phyloP scores from a whole-genome alignment of 371 early-diverging fungal species.

The Batrachochytrium dendrobatidis region DNA sequence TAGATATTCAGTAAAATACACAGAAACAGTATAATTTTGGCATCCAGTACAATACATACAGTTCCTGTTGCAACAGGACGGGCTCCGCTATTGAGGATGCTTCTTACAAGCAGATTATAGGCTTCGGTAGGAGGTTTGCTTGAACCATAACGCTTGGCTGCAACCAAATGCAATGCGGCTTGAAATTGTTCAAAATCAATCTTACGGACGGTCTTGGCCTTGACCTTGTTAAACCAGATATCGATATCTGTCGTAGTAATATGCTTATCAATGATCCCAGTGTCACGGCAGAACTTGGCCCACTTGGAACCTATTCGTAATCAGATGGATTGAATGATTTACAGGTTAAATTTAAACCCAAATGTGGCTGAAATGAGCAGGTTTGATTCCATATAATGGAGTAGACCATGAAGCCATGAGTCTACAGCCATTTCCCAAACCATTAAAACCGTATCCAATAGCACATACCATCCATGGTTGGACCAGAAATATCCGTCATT shows the following conservation, averaged over 20 bases:
- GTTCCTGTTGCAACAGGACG: slow-evolving; percentile 24
- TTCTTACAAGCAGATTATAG: slow-evolving; percentile 16
- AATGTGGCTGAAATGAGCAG: not conserved
- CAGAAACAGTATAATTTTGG: not conserved
- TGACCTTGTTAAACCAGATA: slow-evolving; percentile 44
- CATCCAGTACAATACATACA: slow-evolving; percentile 7
- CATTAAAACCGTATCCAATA: too few relatives aligned
- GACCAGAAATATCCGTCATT: slow-evolving; percentile 10
- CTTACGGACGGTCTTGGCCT: slow-evolving; percentile 33
- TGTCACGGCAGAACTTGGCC: slow-evolving; percentile 40
- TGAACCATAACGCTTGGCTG: slow-evolving; percentile 27
- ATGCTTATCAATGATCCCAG: slow-evolving; percentile 29
- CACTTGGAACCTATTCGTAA: slow-evolving; percentile 27
- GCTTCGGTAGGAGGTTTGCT: slow-evolving; percentile 19
- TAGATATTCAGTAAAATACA: not conserved
- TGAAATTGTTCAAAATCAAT: slow-evolving; percentile 31
- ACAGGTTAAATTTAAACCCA: not conserved
- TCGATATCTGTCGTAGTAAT: slow-evolving; percentile 41
- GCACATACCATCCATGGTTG: slow-evolving; percentile 29
- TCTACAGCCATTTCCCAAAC: too few relatives aligned
- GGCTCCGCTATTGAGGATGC: slow-evolving; percentile 18
- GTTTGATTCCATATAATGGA: slow-evolving; percentile 2
- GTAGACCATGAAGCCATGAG: too few relatives aligned
- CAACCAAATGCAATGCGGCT: slow-evolving; percentile 25
- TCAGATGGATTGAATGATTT: not conserved